Evolutionary conservation across 176 grass and related monocot genomes (phyloP).

Genomic region (Carex cristatella): DNA sequence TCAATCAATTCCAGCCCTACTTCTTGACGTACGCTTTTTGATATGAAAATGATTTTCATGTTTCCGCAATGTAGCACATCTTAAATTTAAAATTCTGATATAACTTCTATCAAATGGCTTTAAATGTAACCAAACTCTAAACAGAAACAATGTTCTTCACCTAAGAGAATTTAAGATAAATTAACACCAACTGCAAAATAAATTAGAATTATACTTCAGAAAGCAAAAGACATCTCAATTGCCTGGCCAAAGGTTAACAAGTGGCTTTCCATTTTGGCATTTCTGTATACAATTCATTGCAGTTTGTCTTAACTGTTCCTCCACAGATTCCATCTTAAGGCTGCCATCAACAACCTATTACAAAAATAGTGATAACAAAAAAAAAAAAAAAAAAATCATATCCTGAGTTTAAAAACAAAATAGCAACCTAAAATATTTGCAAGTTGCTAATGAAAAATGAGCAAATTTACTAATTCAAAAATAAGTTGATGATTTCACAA

Average conservation of each 20-base stretch:
- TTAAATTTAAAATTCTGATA: neutral
- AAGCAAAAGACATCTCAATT: neutral
- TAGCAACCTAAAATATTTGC: no score
- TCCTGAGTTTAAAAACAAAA: no score
- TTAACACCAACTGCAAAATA: neutral
- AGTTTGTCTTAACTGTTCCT: constrained; percentile 53
- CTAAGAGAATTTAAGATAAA: neutral
- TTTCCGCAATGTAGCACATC: neutral
- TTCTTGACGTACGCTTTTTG: neutral
- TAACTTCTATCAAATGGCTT: neutral
- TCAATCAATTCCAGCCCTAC: no score
- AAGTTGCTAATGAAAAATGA: no score
- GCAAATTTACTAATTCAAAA: no score
- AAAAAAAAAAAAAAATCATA: no score
- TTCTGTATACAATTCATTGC: constrained; percentile 41
- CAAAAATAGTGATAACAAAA: neutral
- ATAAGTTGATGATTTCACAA: neutral
- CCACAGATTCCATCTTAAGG: constrained; percentile 64
- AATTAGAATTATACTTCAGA: no score
- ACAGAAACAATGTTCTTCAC: neutral
- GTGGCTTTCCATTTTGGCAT: constrained; percentile 48
- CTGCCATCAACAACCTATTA: constrained; percentile 56
- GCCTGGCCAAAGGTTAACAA: constrained; percentile 41
- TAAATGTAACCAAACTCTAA: neutral
- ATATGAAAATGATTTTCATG: neutral